A percentile compares a stretch with the other conserved stretches of the same genome.
Evolutionary conservation across 352 stramenopile species (phyloP).

Genomic region (Phytophthora cryptogea): DNA sequence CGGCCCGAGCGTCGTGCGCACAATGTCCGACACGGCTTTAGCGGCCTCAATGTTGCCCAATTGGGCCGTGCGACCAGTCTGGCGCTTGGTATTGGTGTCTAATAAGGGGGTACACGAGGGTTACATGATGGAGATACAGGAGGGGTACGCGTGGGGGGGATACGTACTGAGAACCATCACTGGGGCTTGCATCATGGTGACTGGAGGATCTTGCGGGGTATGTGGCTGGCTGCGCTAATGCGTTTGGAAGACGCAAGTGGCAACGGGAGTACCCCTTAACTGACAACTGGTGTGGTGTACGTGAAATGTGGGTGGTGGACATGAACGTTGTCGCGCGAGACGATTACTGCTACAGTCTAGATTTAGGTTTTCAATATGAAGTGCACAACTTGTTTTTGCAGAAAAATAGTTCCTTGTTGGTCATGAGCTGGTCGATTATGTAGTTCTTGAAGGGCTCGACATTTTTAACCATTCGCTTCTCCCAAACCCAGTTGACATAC

Average conservation of each 20-base stretch:
- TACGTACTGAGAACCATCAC: conserved; percentile 96
- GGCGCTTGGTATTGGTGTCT: conserved; percentile 98
- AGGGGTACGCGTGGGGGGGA: not conserved
- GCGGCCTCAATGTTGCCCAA: conserved; percentile 98
- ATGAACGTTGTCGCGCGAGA: no score
- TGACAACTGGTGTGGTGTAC: not conserved
- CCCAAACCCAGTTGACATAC: conserved; percentile 28
- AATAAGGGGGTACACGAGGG: not conserved
- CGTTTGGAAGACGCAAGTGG: not conserved
- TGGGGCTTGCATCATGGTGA: conserved; percentile 88
- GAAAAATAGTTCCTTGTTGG: conserved; percentile 17
- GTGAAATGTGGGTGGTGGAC: not conserved
- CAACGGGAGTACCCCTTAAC: not conserved
- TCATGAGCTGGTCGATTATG: conserved; percentile 53
- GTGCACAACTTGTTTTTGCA: no score
- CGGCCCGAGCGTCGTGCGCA: conserved; percentile 98
- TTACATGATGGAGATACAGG: no score
- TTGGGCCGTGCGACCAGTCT: conserved; percentile 98
- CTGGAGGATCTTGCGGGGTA: conserved; percentile 22
- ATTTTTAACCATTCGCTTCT: conserved; percentile 21
- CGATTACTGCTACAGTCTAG: no score
- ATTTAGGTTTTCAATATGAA: no score
- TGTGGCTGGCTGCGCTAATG: conserved; percentile 22
- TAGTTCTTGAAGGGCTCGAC: conserved; percentile 36
- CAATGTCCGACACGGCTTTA: conserved; percentile 98